Base-by-base conservation (phyloP, 2,329 filamentous ascomycete genomes). In the Aspergillus nomiae region DNA sequence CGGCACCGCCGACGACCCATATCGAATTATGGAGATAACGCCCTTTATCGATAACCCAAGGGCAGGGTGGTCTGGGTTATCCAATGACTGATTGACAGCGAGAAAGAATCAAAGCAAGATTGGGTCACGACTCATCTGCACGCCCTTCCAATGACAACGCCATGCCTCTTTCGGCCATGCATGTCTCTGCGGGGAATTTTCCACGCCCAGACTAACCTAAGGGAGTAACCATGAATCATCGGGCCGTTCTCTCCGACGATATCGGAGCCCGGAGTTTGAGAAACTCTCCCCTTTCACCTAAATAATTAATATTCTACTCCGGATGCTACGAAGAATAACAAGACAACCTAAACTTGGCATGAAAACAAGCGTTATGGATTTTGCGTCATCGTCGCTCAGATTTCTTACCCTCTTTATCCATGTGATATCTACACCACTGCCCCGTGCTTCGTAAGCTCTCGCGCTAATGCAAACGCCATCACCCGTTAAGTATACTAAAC, bases 71-170 rank as follows among this genome's bases (percentile, higher is more conserved):
- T 36, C 21, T 12, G 10, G 4, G 14, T 30, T 54, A 24, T 36
- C 51, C 51, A 54, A 55, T 38, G 21, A 8, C 10, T 28, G 50
- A 26, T 26, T 38, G 32, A 55, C 26, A 38, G 11, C 12, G 14
- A 55, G 26, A 19, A 10, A 55, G 9, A 54, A 54, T 43, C 30
- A 26, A 34, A 50, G 45, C 38, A 53, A 59, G 57, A 59, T 43
- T 50, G 57, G 45, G 48, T 43, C 36, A 54, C 24, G 50, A 45
- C 24, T 43, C 34, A 55, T 21, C 36, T 60, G 58, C 50, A 55
- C 58, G 58, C 58, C 58, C 58, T 60, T 72, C 67, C 61, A 61
- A 66, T 71, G 73, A 70, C 73, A 76, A 63, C 67, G 66, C 73
- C 57, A 72, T 67, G 16, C 73, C 67, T 61, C 21, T 61, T 66